These are phyloP conservation scores for Ophiostoma sp. DNA, from an alignment of 2,329 filamentous ascomycete species.

Conservation along the genomic window DNA sequence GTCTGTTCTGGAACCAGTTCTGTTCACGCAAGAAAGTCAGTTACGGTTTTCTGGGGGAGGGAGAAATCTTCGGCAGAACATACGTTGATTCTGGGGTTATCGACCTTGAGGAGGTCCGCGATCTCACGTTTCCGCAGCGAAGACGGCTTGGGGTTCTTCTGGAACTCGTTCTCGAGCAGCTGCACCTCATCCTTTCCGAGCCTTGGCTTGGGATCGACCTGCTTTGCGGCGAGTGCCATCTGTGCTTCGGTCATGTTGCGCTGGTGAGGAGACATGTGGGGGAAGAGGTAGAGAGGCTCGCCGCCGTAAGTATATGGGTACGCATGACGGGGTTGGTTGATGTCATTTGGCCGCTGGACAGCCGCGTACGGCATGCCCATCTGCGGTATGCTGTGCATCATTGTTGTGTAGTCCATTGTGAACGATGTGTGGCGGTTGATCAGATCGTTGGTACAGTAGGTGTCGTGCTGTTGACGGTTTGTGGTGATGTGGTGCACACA, in stretches of 20 bases:
- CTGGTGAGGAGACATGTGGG: constrained; percentile 28
- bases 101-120: constrained; percentile 62
- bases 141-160: constrained; percentile 64
- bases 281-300: constrained; percentile 22
- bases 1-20: constrained; percentile 71
- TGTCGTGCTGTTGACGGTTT: neutral
- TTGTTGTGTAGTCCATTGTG: constrained; percentile 27
- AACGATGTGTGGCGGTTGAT: neutral
- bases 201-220: constrained; percentile 51
- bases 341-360: constrained; percentile 4
- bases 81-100: constrained; percentile 65
- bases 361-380: constrained; percentile 20
- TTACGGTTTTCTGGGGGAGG: constrained; percentile 1
- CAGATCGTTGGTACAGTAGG: neutral
- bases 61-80: constrained; percentile 21
- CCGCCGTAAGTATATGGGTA: constrained; percentile 26
- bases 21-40: constrained; percentile 35
- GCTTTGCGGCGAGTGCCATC: constrained; percentile 32
- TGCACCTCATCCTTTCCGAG: constrained; percentile 61
- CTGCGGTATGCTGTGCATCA: constrained; percentile 26
- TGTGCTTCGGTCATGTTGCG: constrained; percentile 32
- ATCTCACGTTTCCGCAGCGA: constrained; percentile 62
- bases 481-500: constrained; percentile 18
- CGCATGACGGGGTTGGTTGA: constrained; percentile 7
- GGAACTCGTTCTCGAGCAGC: constrained; percentile 60